Base-by-base conservation (phyloP, 1,284 basidiomycete species). In the Athelia sp. region DNA sequence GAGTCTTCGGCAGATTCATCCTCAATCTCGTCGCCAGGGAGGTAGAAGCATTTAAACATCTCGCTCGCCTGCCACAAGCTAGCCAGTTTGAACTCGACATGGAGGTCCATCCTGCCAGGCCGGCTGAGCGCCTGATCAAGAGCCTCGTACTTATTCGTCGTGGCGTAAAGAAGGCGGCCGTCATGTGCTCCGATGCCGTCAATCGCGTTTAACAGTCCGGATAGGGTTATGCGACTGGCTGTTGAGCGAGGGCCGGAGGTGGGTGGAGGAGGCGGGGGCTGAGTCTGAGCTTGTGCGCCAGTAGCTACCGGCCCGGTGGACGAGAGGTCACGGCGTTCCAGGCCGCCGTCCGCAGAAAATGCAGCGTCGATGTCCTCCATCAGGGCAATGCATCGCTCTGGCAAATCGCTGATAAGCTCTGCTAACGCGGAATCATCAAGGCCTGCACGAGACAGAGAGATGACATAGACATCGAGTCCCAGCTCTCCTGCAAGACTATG, bases 311-410 rank as follows among this genome's bases (percentile, higher is more conserved):
- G 40, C 13, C 4, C 26, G 26, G 26, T 29, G 26, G 26, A 4
- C 4, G 26, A 29, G 6, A 32, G 49, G 36, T 26, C 26, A 9
- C 50, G 48, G 17, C 81, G 79, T 50, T 71, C 80, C 34, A 87
- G 56, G 22, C 73, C 73, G 49, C 76, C 74, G 4, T 29, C 26
- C 13, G 26, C 4, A 34, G 75, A 76, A 62, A 90, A 90, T 0
- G 88, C 88, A 0, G 88, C 88, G 57, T 90, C 87, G 44, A 90
- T 74, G 58, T 89, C 89, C 64, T 92, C 89, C 76, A 92, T 86
- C 61, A 93, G 73, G 40, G 92, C 79, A 42, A 93, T 88, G 58
- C 86, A 89, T n/a, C 87, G 77, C 10, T 83, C 78, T 1, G 90
- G 89, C 1, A 92, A 87, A 24, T 84, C 79, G 32, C 86, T 84